These are phyloP conservation scores for Phaeoacremonium minimum DNA, from an alignment of 2,329 filamentous ascomycete species.

Conservation along the genomic window DNA sequence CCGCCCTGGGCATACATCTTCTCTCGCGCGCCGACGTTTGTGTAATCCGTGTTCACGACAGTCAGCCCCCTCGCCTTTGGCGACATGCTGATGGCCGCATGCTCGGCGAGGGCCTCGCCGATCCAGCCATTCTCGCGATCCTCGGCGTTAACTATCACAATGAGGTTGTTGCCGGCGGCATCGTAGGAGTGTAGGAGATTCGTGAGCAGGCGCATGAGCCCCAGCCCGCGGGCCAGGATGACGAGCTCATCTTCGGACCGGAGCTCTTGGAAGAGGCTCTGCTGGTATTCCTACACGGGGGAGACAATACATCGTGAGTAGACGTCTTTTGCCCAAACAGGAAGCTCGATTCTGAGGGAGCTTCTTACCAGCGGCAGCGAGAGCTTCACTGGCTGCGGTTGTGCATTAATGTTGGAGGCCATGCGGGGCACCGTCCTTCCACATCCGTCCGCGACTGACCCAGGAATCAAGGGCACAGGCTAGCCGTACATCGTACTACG, in stretches of 20 bases:
- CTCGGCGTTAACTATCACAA: constrained; percentile 83
- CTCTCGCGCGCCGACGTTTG: constrained; percentile 80
- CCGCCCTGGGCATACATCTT: constrained; percentile 89
- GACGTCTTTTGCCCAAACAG: too few relatives aligned
- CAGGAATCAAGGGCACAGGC: too few relatives aligned
- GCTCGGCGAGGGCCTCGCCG: constrained; percentile 90
- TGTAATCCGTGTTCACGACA: constrained; percentile 90
- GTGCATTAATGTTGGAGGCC: constrained; percentile 9
- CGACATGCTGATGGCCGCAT: constrained; percentile 83
- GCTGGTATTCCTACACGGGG: constrained; percentile 71
- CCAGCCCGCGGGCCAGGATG: constrained; percentile 84
- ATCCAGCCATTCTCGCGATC: constrained; percentile 96
- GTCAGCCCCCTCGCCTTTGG: constrained; percentile 80
- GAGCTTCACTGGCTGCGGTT: constrained; percentile 70
- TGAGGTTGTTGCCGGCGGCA: constrained; percentile 87
- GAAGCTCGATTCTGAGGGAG: too few relatives aligned
- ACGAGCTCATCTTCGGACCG: constrained; percentile 90
- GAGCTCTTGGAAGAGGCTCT: constrained; percentile 88
- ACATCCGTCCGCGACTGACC: too few relatives aligned
- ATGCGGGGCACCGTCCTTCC: constrained; percentile 5
- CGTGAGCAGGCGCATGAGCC: constrained; percentile 86
- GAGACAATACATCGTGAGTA: constrained; percentile 10
- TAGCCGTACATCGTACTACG: too few relatives aligned
- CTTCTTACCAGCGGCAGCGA: constrained; percentile 65
- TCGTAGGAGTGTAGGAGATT: constrained; percentile 97